Evolutionary conservation across 495 filamentous ascomycete genomes (phyloP).

Genomic region (Talaromyces liani): DNA sequence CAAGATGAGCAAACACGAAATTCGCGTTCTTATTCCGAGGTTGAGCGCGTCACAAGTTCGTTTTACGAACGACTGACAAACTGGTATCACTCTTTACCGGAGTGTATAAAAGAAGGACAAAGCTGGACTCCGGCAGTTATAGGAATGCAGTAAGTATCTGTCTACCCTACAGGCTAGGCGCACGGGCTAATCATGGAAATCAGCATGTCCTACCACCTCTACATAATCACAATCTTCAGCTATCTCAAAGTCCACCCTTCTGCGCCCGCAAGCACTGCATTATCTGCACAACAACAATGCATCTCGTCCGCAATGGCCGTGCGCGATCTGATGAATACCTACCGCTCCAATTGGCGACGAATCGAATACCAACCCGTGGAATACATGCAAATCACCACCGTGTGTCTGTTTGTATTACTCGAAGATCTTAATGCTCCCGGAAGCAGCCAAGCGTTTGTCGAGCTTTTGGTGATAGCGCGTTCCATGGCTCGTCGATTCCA

Average conservation of each 20-base stretch:
- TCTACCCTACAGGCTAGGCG: neutral
- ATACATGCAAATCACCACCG: slow-evolving; percentile 10
- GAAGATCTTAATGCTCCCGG: slow-evolving; percentile 12
- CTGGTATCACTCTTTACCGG: neutral
- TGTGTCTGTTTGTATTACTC: slow-evolving; percentile 14
- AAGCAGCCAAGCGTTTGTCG: slow-evolving; percentile 12
- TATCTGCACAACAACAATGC: slow-evolving; percentile 12
- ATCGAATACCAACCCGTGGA: slow-evolving; percentile 11
- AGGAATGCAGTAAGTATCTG: slow-evolving; percentile 1
- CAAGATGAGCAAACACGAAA: neutral
- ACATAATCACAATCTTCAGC: slow-evolving; percentile 5
- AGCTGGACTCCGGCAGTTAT: slow-evolving; percentile 7
- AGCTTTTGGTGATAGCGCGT: slow-evolving; percentile 13
- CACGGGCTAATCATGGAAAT: neutral
- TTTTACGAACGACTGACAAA: neutral
- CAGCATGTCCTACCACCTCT: neutral
- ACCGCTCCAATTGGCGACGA: slow-evolving; percentile 13
- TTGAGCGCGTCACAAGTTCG: neutral
- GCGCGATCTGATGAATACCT: slow-evolving; percentile 11
- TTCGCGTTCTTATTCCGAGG: neutral
- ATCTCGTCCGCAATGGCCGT: slow-evolving; percentile 20
- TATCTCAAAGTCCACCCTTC: slow-evolving; percentile 8
- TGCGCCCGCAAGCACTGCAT: neutral
- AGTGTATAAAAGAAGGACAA: slow-evolving; percentile 6
- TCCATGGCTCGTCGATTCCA: slow-evolving; percentile 15